phyloP scores from a whole-genome alignment of 2,329 filamentous ascomycete species.

The Bipolaris cookei region DNA sequence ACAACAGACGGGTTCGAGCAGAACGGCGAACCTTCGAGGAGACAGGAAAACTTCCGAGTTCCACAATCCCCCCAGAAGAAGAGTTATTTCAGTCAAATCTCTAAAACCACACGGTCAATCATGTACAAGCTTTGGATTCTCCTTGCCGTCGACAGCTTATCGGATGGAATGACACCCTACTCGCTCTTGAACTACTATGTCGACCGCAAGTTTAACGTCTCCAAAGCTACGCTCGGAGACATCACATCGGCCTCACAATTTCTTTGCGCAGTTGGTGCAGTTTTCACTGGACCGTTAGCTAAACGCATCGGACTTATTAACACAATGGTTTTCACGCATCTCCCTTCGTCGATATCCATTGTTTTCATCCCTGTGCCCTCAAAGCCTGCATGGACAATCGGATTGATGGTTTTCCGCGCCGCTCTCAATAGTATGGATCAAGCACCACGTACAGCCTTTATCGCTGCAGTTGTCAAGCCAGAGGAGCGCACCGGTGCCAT shows the following conservation, averaged over 20 bases:
- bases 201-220: conserved; percentile 44
- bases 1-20: conserved; percentile 41
- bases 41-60: conserved; percentile 23
- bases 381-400: conserved; percentile 59
- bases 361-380: conserved; percentile 62
- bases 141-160: conserved; percentile 67
- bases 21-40: conserved; percentile 21
- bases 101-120: conserved; percentile 61
- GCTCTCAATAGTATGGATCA: conserved; percentile 74
- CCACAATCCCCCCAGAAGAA: conserved; percentile 36
- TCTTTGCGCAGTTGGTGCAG: conserved; percentile 59
- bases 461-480: conserved; percentile 69
- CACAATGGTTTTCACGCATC: conserved; percentile 58
- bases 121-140: conserved; percentile 72
- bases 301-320: conserved; percentile 67
- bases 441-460: conserved; percentile 69
- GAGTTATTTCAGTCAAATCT: conserved; percentile 60
- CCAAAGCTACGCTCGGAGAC: conserved; percentile 64
- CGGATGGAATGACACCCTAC: conserved; percentile 64
- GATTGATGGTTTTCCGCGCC: conserved; percentile 64
- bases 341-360: conserved; percentile 67
- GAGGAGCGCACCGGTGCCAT: conserved; percentile 73
- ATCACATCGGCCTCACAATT: conserved; percentile 59
- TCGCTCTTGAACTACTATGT: conserved; percentile 48
- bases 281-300: conserved; percentile 65